These are phyloP conservation scores for Globisporangium mamillatum DNA, from an alignment of 352 stramenopile species.

Conservation along the genomic window DNA sequence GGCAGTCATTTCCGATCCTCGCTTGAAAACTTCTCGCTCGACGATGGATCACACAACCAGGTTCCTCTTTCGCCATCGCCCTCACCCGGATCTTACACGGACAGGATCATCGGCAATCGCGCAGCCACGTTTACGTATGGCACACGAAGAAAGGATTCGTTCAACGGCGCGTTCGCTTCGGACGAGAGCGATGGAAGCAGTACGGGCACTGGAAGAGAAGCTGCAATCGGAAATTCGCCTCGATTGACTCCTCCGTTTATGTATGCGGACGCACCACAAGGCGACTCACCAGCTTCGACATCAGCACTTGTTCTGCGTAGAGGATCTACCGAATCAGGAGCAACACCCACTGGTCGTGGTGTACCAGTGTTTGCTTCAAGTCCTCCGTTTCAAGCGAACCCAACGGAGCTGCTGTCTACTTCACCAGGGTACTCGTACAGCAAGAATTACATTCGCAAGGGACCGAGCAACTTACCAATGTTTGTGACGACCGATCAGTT, in stretches of 20 bases:
- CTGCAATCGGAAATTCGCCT: constrained; percentile 20
- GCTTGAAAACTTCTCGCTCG: constrained; percentile 69
- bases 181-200: constrained; percentile 20
- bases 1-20: constrained; percentile 36
- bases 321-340: constrained; percentile 13
- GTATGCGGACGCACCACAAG: constrained; percentile 8
- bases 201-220: constrained; percentile 2
- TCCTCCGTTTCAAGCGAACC: constrained; percentile 67
- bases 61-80: constrained; percentile 12
- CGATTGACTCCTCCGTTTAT: constrained; percentile 39
- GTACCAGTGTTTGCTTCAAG: constrained; percentile 42
- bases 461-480: constrained; percentile 42
- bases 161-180: constrained; percentile 40
- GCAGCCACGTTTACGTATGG: constrained; percentile 14
- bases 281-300: constrained; percentile 11
- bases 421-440: constrained; percentile 73
- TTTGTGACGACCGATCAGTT: constrained; percentile 60
- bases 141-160: constrained; percentile 35
- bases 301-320: constrained; percentile 24
- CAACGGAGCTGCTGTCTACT: constrained; percentile 63
- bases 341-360: constrained; percentile 5
- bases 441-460: constrained; percentile 56
- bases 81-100: constrained; percentile 14
- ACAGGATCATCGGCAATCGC: neutral
- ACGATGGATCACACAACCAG: constrained; percentile 22